Evolutionary conservation across 108 stramenopile genomes (phyloP).

Genomic region (Parietichytrium sp.): DNA sequence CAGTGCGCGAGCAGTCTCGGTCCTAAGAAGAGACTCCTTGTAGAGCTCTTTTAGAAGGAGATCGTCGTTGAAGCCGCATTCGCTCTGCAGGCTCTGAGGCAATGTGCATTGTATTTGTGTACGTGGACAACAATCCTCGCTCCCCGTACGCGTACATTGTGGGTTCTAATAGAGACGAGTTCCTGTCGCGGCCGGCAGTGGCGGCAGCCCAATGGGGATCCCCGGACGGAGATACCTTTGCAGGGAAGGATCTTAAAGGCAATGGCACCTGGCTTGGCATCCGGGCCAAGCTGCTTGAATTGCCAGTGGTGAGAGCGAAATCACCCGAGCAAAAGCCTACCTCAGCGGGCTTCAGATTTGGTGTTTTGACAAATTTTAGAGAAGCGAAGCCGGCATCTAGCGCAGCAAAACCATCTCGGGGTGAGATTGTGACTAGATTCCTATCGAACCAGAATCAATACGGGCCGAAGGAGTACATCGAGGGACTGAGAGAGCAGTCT

Average conservation of each 20-base stretch:
- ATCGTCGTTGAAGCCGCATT: too few species aligned
- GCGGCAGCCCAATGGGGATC: not conserved
- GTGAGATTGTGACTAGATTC: not conserved
- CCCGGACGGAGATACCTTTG: not conserved
- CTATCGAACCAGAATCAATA: not conserved
- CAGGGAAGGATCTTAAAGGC: not conserved
- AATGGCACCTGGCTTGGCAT: constrained; percentile 18
- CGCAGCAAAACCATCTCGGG: not conserved
- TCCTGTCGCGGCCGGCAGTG: not conserved
- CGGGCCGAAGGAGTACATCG: not conserved
- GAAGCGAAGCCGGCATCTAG: not conserved
- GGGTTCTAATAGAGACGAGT: constrained; percentile 18
- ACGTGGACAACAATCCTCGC: constrained; percentile 6
- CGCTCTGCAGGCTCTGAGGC: too few species aligned
- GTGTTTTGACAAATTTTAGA: not conserved
- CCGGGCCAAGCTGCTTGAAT: not conserved
- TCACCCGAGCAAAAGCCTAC: not conserved
- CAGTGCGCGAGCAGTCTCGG: too few species aligned
- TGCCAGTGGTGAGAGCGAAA: too few species aligned
- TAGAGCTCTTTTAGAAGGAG: too few species aligned
- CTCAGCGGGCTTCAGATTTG: not conserved
- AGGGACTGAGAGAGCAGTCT: not conserved
- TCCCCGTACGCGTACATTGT: constrained; percentile 6
- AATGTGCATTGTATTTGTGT: too few species aligned
- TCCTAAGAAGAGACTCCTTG: too few species aligned